These are phyloP conservation scores for Penicillium oxalicum DNA, from an alignment of 2,329 filamentous ascomycete species.

Conservation along the genomic window DNA sequence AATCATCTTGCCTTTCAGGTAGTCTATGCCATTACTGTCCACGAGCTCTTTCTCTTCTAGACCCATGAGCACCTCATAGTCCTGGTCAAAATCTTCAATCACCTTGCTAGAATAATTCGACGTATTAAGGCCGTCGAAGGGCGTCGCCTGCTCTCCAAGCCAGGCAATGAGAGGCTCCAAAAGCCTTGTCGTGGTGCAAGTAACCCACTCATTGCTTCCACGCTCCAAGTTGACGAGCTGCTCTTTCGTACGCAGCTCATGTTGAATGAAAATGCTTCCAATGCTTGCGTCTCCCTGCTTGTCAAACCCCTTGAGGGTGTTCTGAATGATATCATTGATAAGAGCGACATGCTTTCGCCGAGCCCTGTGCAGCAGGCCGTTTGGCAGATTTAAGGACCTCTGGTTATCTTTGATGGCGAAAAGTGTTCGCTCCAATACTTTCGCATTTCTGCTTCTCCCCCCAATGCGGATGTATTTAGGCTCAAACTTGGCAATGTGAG, in stretches of 20 bases:
- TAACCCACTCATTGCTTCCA: constrained; percentile 43
- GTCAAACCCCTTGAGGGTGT: constrained; percentile 41
- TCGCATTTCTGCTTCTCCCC: constrained; percentile 59
- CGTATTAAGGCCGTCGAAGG: constrained; percentile 41
- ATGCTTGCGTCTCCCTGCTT: constrained; percentile 26
- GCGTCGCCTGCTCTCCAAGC: constrained; percentile 49
- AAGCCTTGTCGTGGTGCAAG: constrained; percentile 24
- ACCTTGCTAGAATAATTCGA: constrained; percentile 49
- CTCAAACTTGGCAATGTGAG: constrained; percentile 58
- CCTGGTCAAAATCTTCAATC: constrained; percentile 56
- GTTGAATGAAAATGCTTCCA: constrained; percentile 44
- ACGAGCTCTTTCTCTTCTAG: constrained; percentile 52
- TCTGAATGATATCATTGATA: constrained; percentile 32
- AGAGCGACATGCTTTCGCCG: constrained; percentile 41
- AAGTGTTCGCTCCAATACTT: constrained; percentile 61
- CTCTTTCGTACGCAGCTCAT: constrained; percentile 54
- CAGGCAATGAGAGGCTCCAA: constrained; percentile 48
- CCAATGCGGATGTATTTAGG: constrained; percentile 61
- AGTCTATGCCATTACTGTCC: constrained; percentile 51
- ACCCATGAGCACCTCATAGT: constrained; percentile 56
- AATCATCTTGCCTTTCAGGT: constrained; percentile 44
- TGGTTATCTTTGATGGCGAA: constrained; percentile 51
- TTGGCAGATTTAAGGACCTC: constrained; percentile 31
- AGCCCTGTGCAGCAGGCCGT: constrained; percentile 38
- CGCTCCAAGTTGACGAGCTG: constrained; percentile 59